Percentiles rank a stretch among this genome's conserved stretches.
These are phyloP conservation scores for Botryotinia narcissicola DNA, from an alignment of 2,329 filamentous ascomycete genomes.

Conservation along the genomic window DNA sequence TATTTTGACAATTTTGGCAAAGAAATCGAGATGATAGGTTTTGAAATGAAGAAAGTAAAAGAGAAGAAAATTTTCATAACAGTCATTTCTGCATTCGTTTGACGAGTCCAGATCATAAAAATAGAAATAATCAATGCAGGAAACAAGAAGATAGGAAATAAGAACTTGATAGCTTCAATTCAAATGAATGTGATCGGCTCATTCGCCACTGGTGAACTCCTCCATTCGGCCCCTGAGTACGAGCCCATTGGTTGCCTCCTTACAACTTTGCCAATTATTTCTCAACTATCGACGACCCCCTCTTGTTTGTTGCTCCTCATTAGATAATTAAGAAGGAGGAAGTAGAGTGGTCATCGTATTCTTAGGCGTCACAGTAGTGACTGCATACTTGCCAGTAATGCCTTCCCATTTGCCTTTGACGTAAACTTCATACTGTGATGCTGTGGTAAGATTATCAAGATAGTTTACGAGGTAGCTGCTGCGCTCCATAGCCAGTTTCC, in stretches of 20 bases:
- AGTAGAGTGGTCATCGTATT: background rate
- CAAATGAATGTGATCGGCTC: background rate
- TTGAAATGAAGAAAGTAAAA: background rate
- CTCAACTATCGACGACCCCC: too few species aligned
- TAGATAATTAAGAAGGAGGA: background rate
- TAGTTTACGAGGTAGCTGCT: rapidly evolving
- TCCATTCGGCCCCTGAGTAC: background rate
- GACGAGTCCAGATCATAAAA: background rate
- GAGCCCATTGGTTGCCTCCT: background rate
- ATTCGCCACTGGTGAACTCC: background rate
- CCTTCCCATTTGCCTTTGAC: slow-evolving; percentile 1
- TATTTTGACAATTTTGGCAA: background rate
- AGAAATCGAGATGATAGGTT: background rate
- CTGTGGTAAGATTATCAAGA: background rate
- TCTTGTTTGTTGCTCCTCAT: background rate
- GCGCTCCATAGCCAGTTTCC: background rate
- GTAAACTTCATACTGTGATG: background rate
- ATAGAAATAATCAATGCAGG: background rate
- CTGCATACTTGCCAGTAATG: background rate
- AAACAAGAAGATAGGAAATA: background rate
- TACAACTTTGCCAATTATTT: background rate
- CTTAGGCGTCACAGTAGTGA: background rate
- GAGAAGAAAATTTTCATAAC: background rate
- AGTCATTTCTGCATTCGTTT: background rate
- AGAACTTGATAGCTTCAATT: background rate